Conservation (phyloP, 73 alveolate genomes). For the Paramecium biaurelia region DNA sequence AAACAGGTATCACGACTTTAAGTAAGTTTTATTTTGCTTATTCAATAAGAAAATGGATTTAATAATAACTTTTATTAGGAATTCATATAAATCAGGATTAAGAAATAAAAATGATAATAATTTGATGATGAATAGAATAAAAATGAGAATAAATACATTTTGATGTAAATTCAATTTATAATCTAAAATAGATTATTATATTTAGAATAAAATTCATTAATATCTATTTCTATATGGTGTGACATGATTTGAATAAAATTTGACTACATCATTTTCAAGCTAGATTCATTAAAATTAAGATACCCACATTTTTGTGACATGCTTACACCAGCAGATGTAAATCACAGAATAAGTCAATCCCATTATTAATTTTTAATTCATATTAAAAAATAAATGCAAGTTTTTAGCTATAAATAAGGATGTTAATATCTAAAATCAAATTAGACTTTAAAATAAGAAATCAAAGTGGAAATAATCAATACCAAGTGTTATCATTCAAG, state of each 20-base stretch:
- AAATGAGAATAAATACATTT: not conserved
- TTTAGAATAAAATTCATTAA: not conserved
- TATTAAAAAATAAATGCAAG: not conserved
- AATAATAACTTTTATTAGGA: not conserved
- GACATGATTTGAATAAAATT: not conserved
- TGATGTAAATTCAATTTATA: too few relatives aligned
- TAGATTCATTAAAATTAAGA: not conserved
- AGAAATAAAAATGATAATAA: not conserved
- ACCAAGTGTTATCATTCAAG: too few relatives aligned
- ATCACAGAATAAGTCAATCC: not conserved
- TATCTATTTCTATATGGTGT: not conserved
- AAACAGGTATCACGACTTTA: too few relatives aligned
- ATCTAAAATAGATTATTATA: not conserved
- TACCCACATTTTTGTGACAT: slow-evolving; percentile 10
- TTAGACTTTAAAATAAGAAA: too few relatives aligned
- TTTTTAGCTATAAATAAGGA: not conserved
- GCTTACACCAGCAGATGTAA: not conserved
- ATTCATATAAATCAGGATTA: not conserved
- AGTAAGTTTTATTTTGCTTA: too few relatives aligned
- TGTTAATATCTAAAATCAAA: not conserved
- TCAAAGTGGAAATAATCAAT: too few relatives aligned
- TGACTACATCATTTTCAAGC: slow-evolving; percentile 3
- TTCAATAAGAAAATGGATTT: not conserved
- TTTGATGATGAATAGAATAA: not conserved
- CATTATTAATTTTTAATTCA: not conserved